These are phyloP conservation scores for Paramecium sonneborni DNA, from an alignment of 73 alveolate species.

Conservation along the genomic window DNA sequence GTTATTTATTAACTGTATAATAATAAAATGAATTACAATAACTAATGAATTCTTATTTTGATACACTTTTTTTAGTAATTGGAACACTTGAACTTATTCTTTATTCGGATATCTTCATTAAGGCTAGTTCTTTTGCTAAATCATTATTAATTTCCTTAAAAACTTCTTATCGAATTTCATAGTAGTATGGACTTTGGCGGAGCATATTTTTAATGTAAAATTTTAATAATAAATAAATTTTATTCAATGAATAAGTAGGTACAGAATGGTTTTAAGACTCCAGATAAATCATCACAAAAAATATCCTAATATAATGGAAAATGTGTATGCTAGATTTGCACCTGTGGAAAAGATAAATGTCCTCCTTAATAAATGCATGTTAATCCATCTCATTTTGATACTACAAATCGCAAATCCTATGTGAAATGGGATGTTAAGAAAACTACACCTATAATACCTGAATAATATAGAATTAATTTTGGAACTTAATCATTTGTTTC, in stretches of 20 bases:
- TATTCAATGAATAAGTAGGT: neutral
- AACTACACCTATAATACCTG: neutral
- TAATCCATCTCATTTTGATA: conserved; percentile 15
- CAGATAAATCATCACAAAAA: neutral
- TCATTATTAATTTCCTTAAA: neutral
- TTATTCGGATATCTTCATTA: neutral
- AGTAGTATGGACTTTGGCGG: neutral
- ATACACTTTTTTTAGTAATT: neutral
- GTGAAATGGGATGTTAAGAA: neutral
- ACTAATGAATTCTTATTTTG: neutral
- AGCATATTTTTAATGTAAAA: neutral
- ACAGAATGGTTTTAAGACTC: neutral
- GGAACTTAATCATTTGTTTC: neutral
- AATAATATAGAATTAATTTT: neutral
- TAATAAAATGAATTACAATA: neutral
- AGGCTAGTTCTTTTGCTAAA: neutral
- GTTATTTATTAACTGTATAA: neutral
- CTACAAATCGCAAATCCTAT: neutral
- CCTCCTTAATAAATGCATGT: conserved; percentile 21
- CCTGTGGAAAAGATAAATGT: conserved; percentile 10
- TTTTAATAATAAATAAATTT: neutral
- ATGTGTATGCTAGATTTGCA: neutral
- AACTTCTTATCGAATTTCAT: neutral
- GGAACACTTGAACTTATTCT: neutral
- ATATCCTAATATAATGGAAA: neutral